These are phyloP conservation scores for Penicillium sp. DNA, from an alignment of 2,329 filamentous ascomycete genomes.

Conservation along the genomic window DNA sequence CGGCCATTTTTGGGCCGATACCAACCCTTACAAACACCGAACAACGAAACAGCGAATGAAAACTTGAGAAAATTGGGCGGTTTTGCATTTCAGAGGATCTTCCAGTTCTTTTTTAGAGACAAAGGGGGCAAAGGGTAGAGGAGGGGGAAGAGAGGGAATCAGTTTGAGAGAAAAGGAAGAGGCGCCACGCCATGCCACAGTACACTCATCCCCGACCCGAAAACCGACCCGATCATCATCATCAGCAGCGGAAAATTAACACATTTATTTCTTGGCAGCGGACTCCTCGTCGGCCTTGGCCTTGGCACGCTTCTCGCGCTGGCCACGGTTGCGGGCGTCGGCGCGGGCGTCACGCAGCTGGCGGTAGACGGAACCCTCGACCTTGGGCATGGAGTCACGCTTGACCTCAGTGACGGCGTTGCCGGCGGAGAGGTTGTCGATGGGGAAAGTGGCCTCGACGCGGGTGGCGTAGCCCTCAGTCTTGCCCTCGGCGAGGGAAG, in stretches of 20 bases:
- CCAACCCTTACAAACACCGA: constrained; percentile 4
- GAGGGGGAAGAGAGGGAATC: constrained; percentile 19
- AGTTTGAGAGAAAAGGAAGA: constrained; percentile 31
- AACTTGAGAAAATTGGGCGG: constrained; percentile 29
- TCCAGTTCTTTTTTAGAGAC: constrained; percentile 38
- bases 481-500: constrained; percentile 50
- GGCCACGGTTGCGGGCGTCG: constrained; percentile 77
- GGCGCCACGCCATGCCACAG: constrained; percentile 38
- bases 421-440: constrained; percentile 59
- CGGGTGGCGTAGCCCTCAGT: constrained; percentile 53
- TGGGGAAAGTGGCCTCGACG: constrained; percentile 65
- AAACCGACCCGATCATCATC: constrained; percentile 43
- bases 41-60: background rate
- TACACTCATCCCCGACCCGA: constrained; percentile 35
- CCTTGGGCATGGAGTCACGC: constrained; percentile 75
- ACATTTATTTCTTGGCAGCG: constrained; percentile 52
- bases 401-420: constrained; percentile 70
- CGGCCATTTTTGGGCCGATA: background rate
- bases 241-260: constrained; percentile 34
- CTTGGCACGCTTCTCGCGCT: constrained; percentile 88
- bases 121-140: constrained; percentile 21
- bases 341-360: constrained; percentile 80
- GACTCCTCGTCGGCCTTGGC: constrained; percentile 71
- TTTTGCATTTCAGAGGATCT: constrained; percentile 39
- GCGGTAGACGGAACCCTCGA: constrained; percentile 82